phyloP scores from a whole-genome alignment of 139 green algal species.

The Ettlia oleoabundans region DNA sequence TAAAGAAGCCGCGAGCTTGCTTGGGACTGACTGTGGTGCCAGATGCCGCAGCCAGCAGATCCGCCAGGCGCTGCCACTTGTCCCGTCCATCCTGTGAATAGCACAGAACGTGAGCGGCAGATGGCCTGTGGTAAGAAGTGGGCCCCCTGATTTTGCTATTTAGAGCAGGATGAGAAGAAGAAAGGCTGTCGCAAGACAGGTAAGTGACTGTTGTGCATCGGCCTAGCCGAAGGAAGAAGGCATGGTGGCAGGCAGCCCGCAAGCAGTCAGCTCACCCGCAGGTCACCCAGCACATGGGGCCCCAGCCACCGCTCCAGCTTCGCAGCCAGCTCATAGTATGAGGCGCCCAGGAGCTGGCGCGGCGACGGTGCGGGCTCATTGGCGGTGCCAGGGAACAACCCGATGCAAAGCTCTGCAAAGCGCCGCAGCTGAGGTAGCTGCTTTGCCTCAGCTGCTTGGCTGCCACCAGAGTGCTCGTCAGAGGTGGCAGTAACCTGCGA shows the following conservation, averaged over 20 bases:
- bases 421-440: background rate
- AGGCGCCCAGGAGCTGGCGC: too few species aligned
- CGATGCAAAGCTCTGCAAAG: background rate
- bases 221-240: too few species aligned
- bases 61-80: background rate
- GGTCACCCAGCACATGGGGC: too few species aligned
- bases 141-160: background rate
- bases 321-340: too few species aligned
- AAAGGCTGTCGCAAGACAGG: too few species aligned
- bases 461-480: too few species aligned
- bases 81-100: background rate
- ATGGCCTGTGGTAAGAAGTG: background rate
- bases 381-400: background rate
- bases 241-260: too few species aligned
- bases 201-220: too few species aligned
- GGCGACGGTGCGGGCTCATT: background rate
- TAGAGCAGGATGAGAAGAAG: too few species aligned
- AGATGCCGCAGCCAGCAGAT: background rate
- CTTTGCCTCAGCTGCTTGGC: background rate
- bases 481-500: too few species aligned
- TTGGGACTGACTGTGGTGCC: background rate
- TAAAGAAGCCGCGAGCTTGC: background rate
- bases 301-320: too few species aligned
- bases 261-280: too few species aligned
- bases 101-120: background rate